phyloP scores from a whole-genome alignment of 768 basidiomycete species.

The Rhodosporidiobolus sp. region DNA sequence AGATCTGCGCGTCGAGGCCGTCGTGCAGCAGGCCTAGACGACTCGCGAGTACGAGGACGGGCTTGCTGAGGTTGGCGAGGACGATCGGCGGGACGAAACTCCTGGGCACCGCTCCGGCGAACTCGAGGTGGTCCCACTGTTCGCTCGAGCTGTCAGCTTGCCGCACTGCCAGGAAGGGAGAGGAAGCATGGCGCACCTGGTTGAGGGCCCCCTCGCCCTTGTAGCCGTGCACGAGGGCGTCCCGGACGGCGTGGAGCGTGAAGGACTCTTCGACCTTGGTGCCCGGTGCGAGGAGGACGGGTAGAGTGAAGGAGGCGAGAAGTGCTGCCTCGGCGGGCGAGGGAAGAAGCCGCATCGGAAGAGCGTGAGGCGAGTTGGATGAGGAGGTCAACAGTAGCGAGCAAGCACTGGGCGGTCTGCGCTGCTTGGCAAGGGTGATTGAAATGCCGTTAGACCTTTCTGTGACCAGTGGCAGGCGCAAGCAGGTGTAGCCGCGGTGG shows the following conservation, averaged over 20 bases:
- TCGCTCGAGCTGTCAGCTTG: conserved; percentile 1
- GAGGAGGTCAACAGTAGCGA: too few species aligned
- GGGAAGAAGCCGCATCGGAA: not conserved
- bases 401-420: too few species aligned
- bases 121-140: conserved; percentile 85
- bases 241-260: conserved; percentile 86
- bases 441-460: too few species aligned
- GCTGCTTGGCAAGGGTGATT: too few species aligned
- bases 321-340: conserved; percentile 2
- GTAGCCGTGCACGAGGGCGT: conserved; percentile 75
- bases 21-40: conserved; percentile 53
- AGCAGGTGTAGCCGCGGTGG: too few species aligned
- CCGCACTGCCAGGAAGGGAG: rapidly evolving
- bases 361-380: not conserved
- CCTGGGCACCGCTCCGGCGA: conserved; percentile 83
- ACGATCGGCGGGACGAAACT: conserved; percentile 76
- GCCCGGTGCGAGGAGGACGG: conserved; percentile 69
- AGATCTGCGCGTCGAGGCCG: conserved; percentile 69
- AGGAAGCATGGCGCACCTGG: conserved; percentile 3
- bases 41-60: conserved; percentile 54
- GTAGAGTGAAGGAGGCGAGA: conserved; percentile 46
- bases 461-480: too few species aligned
- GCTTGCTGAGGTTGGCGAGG: conserved; percentile 60
- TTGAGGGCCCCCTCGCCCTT: conserved; percentile 36
- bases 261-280: conserved; percentile 98